These are phyloP conservation scores for Ascoidea tarda DNA, from an alignment of 805 yeast species.

Conservation along the genomic window DNA sequence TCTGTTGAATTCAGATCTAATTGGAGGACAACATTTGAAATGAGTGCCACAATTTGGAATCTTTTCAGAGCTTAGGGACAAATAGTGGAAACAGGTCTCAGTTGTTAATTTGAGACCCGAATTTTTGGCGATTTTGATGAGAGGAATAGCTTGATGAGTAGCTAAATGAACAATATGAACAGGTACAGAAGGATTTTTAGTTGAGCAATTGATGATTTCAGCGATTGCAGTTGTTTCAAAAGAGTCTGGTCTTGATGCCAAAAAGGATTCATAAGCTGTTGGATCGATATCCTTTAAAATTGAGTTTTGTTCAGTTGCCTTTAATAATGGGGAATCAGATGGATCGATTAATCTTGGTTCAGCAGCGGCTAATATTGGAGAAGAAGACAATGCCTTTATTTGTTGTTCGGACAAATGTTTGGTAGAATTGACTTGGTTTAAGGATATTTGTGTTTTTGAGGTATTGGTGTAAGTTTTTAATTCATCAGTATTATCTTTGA, in stretches of 20 bases:
- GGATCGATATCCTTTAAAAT: slow-evolving; percentile 39
- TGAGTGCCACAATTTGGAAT: slow-evolving; percentile 71
- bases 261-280: slow-evolving; percentile 51
- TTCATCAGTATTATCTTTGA: not conserved
- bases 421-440: too few relatives aligned
- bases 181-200: slow-evolving; percentile 41
- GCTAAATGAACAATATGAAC: slow-evolving; percentile 88
- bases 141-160: slow-evolving; percentile 69
- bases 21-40: slow-evolving; percentile 93
- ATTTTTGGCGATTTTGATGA: slow-evolving; percentile 45
- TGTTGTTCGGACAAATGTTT: slow-evolving; percentile 29
- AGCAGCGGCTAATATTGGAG: slow-evolving; percentile 42
- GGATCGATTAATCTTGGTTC: slow-evolving; percentile 42
- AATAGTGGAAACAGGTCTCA: slow-evolving; percentile 91
- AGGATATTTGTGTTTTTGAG: not conserved
- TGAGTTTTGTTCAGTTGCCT: slow-evolving; percentile 27
- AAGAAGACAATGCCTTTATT: slow-evolving; percentile 35
- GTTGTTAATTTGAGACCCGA: slow-evolving; percentile 54
- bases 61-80: slow-evolving; percentile 62
- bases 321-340: slow-evolving; percentile 25
- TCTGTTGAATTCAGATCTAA: slow-evolving; percentile 62
- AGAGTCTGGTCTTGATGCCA: slow-evolving; percentile 78
- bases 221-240: slow-evolving; percentile 79
- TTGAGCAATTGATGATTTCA: slow-evolving; percentile 37
- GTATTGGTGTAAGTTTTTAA: too few relatives aligned